A percentile compares a stretch with the other conserved stretches of the same genome.
phyloP scores from a whole-genome alignment of 495 filamentous ascomycete genomes.

The Aspergillus ostianus region DNA sequence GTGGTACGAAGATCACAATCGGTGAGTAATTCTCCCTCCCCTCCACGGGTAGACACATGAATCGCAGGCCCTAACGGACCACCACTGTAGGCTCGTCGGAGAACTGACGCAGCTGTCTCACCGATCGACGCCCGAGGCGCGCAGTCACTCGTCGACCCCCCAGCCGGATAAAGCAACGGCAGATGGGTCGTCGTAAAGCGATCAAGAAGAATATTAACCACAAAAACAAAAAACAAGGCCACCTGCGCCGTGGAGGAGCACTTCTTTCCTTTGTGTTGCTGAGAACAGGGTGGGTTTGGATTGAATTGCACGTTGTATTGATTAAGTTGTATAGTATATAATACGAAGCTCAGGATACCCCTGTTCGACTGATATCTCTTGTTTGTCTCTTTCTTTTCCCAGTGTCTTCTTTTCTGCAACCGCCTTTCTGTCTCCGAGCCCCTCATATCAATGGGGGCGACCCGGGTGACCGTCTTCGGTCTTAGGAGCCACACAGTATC shows the following conservation, averaged over 20 bases:
- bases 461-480: slow-evolving; percentile 4
- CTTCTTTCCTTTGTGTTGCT: slow-evolving; percentile 17
- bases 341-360: slow-evolving; percentile 45
- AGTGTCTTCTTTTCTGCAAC: neutral
- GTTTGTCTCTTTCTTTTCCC: slow-evolving; percentile 4
- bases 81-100: slow-evolving; percentile 35
- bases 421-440: neutral
- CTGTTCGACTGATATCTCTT: slow-evolving; percentile 14
- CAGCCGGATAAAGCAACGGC: slow-evolving; percentile 22
- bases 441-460: slow-evolving; percentile 1
- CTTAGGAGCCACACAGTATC: neutral
- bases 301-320: slow-evolving; percentile 21
- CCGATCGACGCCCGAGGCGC: slow-evolving; percentile 32
- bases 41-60: neutral
- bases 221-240: slow-evolving; percentile 6
- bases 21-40: slow-evolving; percentile 27
- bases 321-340: slow-evolving; percentile 35
- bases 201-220: neutral
- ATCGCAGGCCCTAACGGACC: neutral
- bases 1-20: slow-evolving; percentile 46
- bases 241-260: neutral
- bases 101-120: slow-evolving; percentile 42
- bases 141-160: slow-evolving; percentile 35
- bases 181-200: neutral
- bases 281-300: neutral